Base-by-base conservation (phyloP, 176 grass and related monocot genomes). In the Bonia amplexicaulis region DNA sequence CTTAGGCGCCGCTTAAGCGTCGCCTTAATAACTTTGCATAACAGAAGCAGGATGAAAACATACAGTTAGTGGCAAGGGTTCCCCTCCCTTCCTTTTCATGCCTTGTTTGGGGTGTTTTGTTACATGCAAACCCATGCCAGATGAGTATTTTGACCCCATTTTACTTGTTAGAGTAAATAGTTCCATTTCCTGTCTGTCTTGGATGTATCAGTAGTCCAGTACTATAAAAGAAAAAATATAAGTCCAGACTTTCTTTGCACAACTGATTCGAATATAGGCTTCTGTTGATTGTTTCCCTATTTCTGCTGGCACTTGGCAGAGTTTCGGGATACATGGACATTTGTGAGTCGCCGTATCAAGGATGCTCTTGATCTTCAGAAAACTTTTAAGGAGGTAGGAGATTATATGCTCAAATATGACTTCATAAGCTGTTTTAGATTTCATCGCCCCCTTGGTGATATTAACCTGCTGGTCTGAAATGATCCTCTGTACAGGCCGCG, bases 331-430 rank as follows among this genome's bases (percentile, higher is more conserved):
- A 94, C 96, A 58, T 99, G 96, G 93, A 78, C 67, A 19, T 99
- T 99, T 73, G 88, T 94, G 74, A 86, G 85, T 33, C 81, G 75
- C 20, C 79, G 91, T 46, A 85, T 96, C 14, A 99, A 91, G 87
- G 93, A 94, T 70, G 85, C 93, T 82, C 71, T 99, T 44, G 93
- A 96, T 66, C 88, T 99, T 68, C 84, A 92, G 78, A 99, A 99
- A 77, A 90, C 96, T 45, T 66, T 94, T 72, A 88, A 96, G 73
- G 93, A 99, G 93, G 96, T 99, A 96, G 2, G 19, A 55, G 2
- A 15, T 63, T 39, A 10, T n/a, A 8, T 19, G 46, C 45, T 49
- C 59, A 73, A 66, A 58, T 59, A 1, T 12, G 44, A 42, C 60
- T 66, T 12, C 33, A 61, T 27, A 58, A 37, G 71, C 35, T 59